Evolutionary conservation across 2,329 filamentous ascomycete species (phyloP).

Genomic region (Lachnellula willkommii): DNA sequence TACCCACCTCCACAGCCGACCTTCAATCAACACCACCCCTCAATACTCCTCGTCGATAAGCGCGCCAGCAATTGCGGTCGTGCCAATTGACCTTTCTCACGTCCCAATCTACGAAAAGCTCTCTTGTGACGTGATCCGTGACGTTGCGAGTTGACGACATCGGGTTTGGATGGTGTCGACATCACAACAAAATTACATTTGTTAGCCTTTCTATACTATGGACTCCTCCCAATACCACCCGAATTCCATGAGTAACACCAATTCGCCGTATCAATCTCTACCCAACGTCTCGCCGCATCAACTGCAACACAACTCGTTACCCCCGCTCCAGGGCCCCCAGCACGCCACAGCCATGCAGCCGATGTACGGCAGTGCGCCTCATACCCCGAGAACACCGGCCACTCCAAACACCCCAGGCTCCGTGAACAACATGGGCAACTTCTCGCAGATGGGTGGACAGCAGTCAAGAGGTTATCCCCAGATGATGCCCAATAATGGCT

Average conservation of each 20-base stretch:
- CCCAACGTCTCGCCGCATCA: conserved; percentile 33
- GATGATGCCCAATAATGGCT: conserved; percentile 26
- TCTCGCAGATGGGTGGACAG: conserved; percentile 47
- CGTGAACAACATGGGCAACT: conserved; percentile 48
- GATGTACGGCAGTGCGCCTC: conserved; percentile 46
- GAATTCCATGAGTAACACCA: conserved; percentile 28
- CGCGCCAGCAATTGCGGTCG: neutral
- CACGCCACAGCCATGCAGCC: conserved; percentile 44
- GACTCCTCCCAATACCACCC: conserved; percentile 28
- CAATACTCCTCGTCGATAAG: neutral
- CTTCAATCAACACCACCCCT: neutral
- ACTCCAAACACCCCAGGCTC: conserved; percentile 58
- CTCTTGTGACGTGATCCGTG: conserved; percentile 1
- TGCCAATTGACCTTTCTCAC: neutral
- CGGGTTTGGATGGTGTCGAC: conserved; percentile 4
- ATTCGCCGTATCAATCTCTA: conserved; percentile 25
- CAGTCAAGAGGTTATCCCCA: conserved; percentile 19
- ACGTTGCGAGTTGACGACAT: conserved; percentile 1
- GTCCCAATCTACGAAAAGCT: neutral
- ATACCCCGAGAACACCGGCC: conserved; percentile 58
- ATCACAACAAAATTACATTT: neutral
- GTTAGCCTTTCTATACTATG: conserved; percentile 13
- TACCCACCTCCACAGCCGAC: neutral
- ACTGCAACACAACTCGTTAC: conserved; percentile 41
- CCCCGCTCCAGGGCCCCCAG: conserved; percentile 46